A percentile compares a stretch with the other conserved stretches of the same genome.
These are phyloP conservation scores for Suhomyces kunorum DNA, from an alignment of 1,139 yeast genomes.

Conservation along the genomic window DNA sequence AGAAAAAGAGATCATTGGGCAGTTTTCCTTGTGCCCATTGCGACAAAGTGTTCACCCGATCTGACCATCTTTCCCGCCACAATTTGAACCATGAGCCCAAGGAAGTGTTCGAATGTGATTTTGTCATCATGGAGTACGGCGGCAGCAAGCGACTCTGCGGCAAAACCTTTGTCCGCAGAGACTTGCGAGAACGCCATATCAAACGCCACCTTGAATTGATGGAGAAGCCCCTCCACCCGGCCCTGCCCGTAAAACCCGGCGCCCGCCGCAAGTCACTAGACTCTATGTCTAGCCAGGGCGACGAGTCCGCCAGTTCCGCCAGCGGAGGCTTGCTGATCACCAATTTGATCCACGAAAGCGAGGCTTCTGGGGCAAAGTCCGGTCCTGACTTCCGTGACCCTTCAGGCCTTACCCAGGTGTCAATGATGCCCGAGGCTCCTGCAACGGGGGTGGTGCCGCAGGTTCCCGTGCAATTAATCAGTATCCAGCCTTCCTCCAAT, in stretches of 20 bases:
- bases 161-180: conserved; percentile 42
- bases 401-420: too few species aligned
- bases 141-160: conserved; percentile 33
- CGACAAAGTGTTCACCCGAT: conserved; percentile 42
- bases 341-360: conserved; percentile 7
- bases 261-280: neutral
- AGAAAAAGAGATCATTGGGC: conserved; percentile 20
- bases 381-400: neutral
- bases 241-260: neutral
- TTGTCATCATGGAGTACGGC: conserved; percentile 26
- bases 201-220: conserved; percentile 31
- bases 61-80: conserved; percentile 47
- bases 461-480: too few species aligned
- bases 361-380: too few species aligned
- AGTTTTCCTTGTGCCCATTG: conserved; percentile 30
- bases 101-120: conserved; percentile 36
- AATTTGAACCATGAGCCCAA: conserved; percentile 45
- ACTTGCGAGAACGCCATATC: conserved; percentile 42
- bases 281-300: conserved; percentile 1
- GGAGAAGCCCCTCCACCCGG: conserved; percentile 3
- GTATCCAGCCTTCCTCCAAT: too few species aligned
- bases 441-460: neutral
- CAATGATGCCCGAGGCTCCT: neutral
- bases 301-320: conserved; percentile 5
- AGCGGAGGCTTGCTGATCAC: conserved; percentile 9